Conservation (phyloP, 257 asterid genomes). For the Osmanthus fragrans region DNA sequence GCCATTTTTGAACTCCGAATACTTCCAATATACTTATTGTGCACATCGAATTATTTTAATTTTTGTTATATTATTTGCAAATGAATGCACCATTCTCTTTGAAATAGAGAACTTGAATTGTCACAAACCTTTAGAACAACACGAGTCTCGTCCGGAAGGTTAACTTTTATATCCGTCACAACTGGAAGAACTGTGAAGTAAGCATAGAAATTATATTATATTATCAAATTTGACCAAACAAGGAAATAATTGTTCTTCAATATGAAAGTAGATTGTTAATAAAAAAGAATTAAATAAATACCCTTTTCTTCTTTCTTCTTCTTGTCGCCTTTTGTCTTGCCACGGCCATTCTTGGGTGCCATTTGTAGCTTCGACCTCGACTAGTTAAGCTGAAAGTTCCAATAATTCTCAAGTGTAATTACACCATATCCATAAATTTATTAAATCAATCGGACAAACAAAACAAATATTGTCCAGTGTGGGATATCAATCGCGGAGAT, state of each 20-base stretch:
- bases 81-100: not conserved
- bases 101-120: not conserved
- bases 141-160: slow-evolving; percentile 80
- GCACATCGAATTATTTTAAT: not conserved
- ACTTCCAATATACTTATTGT: not conserved
- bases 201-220: not conserved
- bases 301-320: slow-evolving; percentile 97
- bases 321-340: slow-evolving; percentile 87
- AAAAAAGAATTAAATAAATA: slow-evolving; percentile 5
- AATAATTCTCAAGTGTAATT: not conserved
- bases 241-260: not conserved
- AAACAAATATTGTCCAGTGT: too few species aligned
- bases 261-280: not conserved
- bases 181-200: slow-evolving; percentile 81
- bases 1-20: not conserved
- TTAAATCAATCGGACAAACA: too few species aligned
- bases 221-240: not conserved
- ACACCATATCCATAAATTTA: not conserved
- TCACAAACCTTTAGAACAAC: slow-evolving; percentile 74
- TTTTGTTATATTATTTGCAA: not conserved
- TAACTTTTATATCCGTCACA: slow-evolving; percentile 74
- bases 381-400: slow-evolving; percentile 11
- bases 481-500: too few species aligned
- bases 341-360: slow-evolving; percentile 95
- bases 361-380: slow-evolving; percentile 38